Conservation (phyloP, 1,284 basidiomycete species). For the Pseudozyma tsukubaensis region DNA sequence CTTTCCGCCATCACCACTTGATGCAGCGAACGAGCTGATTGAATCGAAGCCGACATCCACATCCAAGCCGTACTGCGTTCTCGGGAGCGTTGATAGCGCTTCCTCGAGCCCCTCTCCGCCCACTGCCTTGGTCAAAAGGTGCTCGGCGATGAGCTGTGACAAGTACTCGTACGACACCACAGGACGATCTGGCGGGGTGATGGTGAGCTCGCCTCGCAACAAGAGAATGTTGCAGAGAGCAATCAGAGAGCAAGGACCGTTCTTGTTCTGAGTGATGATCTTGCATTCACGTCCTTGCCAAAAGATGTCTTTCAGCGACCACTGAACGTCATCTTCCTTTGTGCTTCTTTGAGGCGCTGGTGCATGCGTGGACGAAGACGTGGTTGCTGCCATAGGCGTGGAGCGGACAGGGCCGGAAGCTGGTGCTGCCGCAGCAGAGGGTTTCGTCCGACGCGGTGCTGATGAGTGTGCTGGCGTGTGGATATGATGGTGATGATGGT, state of each 20-base stretch:
- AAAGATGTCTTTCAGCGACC: conserved; percentile 59
- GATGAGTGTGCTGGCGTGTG: too few species aligned
- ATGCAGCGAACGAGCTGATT: conserved; percentile 46
- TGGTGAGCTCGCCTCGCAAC: conserved; percentile 45
- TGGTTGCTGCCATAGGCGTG: conserved; percentile 1
- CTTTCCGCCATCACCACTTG: conserved; percentile 68
- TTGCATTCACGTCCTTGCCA: conserved; percentile 53
- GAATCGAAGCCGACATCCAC: conserved; percentile 57
- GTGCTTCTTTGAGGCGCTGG: not conserved
- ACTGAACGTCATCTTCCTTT: conserved; percentile 54
- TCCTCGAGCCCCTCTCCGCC: conserved; percentile 75
- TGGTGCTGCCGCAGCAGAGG: too few species aligned
- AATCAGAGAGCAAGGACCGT: conserved; percentile 85
- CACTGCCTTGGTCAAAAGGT: conserved; percentile 73
- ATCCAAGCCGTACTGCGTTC: conserved; percentile 77
- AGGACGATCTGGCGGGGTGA: conserved; percentile 73
- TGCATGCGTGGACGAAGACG: not conserved
- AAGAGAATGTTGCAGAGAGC: conserved; percentile 73
- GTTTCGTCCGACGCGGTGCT: too few species aligned
- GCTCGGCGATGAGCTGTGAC: conserved; percentile 82
- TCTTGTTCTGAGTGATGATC: conserved; percentile 71
- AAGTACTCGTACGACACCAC: conserved; percentile 86
- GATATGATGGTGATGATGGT: too few species aligned
- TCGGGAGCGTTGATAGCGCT: conserved; percentile 83
- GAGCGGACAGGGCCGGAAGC: not conserved